These are phyloP conservation scores for Saussurea involucrata DNA, from an alignment of 129 eudicot species.

Conservation along the genomic window DNA sequence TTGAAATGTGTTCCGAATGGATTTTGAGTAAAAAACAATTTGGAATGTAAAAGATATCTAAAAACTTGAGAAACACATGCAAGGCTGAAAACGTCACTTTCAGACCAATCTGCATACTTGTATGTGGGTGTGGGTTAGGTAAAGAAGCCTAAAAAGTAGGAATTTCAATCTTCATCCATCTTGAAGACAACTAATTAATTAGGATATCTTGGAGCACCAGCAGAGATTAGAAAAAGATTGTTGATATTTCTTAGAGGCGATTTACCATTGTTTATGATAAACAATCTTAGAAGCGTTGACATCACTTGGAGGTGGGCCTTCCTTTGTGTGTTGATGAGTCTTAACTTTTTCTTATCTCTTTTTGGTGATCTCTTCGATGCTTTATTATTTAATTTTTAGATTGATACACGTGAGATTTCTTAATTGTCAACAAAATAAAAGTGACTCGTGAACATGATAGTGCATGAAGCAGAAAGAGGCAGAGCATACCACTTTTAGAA, in stretches of 20 bases:
- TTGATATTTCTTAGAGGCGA: neutral
- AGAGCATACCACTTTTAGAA: slow-evolving; percentile 58
- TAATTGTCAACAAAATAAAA: too few relatives aligned
- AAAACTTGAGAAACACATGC: neutral
- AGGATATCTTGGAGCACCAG: neutral
- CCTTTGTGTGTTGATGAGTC: neutral
- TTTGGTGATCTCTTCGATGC: neutral
- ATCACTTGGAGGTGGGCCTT: neutral
- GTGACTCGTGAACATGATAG: neutral
- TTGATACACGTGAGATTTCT: neutral
- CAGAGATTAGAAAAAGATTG: neutral
- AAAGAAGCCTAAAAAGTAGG: neutral
- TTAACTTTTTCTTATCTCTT: neutral
- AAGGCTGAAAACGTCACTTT: neutral
- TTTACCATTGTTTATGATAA: neutral
- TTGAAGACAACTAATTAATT: neutral
- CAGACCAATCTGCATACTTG: neutral
- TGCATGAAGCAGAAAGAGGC: slow-evolving; percentile 3
- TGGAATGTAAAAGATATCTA: neutral
- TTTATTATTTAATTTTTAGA: neutral
- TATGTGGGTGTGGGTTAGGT: neutral
- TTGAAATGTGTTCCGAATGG: neutral
- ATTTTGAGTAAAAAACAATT: neutral
- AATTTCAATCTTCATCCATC: neutral
- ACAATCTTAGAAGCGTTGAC: neutral